These are phyloP conservation scores for Botrytis medusae DNA, from an alignment of 2,329 filamentous ascomycete genomes.

Conservation along the genomic window DNA sequence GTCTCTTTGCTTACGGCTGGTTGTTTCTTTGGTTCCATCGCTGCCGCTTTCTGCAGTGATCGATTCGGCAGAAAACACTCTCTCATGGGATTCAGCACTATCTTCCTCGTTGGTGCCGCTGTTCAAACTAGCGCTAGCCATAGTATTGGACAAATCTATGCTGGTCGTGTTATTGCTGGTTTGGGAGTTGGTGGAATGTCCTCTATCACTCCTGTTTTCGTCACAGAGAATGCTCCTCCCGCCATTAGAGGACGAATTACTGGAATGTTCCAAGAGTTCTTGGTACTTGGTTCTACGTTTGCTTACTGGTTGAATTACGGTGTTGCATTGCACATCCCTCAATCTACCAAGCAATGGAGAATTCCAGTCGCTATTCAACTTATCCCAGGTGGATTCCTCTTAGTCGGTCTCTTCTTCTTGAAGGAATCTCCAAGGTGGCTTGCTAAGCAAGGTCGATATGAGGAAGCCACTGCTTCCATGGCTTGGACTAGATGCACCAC, in stretches of 20 bases:
- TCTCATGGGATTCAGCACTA: slow-evolving; percentile 46
- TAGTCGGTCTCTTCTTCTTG: slow-evolving; percentile 43
- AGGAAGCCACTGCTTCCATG: slow-evolving; percentile 57
- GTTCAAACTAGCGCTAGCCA: slow-evolving; percentile 26
- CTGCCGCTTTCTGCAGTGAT: slow-evolving; percentile 50
- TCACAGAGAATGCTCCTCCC: slow-evolving; percentile 47
- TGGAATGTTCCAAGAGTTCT: slow-evolving; percentile 47
- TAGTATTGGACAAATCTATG: slow-evolving; percentile 30
- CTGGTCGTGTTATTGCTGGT: slow-evolving; percentile 31
- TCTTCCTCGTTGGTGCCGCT: slow-evolving; percentile 39
- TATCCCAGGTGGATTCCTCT: slow-evolving; percentile 29
- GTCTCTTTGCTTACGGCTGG: slow-evolving; percentile 53
- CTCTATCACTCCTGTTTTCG: slow-evolving; percentile 49
- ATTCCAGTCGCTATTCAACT: slow-evolving; percentile 46
- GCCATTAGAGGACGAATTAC: slow-evolving; percentile 44
- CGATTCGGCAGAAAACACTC: slow-evolving; percentile 48
- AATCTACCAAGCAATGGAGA: slow-evolving; percentile 44
- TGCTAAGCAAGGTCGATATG: slow-evolving; percentile 61
- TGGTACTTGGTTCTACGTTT: slow-evolving; percentile 43
- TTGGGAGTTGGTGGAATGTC: slow-evolving; percentile 49
- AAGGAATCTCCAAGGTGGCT: slow-evolving; percentile 60
- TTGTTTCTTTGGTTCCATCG: slow-evolving; percentile 52
- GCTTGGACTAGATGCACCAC: slow-evolving; percentile 58
- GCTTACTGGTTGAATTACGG: slow-evolving; percentile 58
- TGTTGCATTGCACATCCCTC: slow-evolving; percentile 39